Percentiles rank a stretch among this genome's conserved stretches.
phyloP scores from a whole-genome alignment of 1,284 basidiomycete genomes.

The Sanghuangporus baumii region DNA sequence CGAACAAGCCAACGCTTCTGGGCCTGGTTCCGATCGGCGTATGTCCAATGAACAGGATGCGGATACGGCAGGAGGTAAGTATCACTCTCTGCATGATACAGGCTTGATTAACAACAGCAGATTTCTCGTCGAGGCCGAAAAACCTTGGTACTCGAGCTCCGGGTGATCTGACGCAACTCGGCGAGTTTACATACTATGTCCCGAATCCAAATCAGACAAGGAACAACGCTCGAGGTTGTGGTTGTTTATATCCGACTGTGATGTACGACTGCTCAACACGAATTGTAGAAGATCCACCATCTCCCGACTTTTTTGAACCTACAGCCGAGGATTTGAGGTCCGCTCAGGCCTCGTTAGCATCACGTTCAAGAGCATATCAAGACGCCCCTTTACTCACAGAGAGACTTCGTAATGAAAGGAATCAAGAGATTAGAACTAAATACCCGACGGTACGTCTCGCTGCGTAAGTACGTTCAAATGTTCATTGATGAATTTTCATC shows the following conservation, averaged over 20 bases:
- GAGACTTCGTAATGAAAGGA: constrained; percentile 59
- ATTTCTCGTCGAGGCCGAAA: neutral
- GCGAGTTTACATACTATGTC: constrained; percentile 19
- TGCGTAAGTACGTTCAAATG: neutral
- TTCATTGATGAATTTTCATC: constrained; percentile 7
- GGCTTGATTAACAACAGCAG: no score
- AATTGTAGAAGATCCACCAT: constrained; percentile 40
- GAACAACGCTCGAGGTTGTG: neutral
- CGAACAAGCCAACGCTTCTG: no score
- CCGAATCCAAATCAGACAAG: neutral
- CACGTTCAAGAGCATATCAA: constrained; percentile 58
- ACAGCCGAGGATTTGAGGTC: constrained; percentile 69
- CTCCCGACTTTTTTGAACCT: constrained; percentile 68
- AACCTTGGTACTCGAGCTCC: neutral
- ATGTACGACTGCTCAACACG: neutral
- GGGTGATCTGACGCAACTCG: neutral
- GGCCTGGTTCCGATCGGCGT: no score
- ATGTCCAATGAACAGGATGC: no score
- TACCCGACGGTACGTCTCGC: constrained; percentile 63
- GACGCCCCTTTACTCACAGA: constrained; percentile 76
- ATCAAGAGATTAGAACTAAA: constrained; percentile 54
- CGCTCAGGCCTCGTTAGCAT: constrained; percentile 58
- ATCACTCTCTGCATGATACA: no score
- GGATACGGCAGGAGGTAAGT: no score
- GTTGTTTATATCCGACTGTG: neutral